These are phyloP conservation scores for Beauveria pseudobassiana DNA, from an alignment of 2,329 filamentous ascomycete genomes.

Conservation along the genomic window DNA sequence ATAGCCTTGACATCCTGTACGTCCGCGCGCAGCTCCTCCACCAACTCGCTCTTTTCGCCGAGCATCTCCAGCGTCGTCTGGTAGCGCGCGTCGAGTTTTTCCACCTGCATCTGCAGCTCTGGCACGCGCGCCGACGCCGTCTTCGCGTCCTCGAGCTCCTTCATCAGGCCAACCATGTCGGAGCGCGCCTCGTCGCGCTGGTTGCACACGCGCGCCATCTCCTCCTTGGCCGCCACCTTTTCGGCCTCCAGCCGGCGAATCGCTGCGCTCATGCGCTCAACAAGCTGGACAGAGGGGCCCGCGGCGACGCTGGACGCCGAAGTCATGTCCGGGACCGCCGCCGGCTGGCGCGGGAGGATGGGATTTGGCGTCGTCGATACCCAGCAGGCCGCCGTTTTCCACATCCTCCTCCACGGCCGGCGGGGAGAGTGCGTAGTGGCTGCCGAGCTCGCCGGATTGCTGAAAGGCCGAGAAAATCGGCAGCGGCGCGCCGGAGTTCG, in stretches of 20 bases:
- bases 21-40: conserved; percentile 84
- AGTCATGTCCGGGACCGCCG: conserved; percentile 71
- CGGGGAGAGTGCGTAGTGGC: not conserved
- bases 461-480: conserved; percentile 44
- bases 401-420: not conserved
- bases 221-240: conserved; percentile 81
- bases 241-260: conserved; percentile 88
- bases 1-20: conserved; percentile 91
- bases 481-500: conserved; percentile 29
- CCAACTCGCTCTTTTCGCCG: conserved; percentile 92
- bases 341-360: conserved; percentile 41
- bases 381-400: conserved; percentile 27
- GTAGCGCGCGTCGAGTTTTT: conserved; percentile 67
- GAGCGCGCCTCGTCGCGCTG: conserved; percentile 88
- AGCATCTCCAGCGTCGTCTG: conserved; percentile 89
- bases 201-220: conserved; percentile 68
- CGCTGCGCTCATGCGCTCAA: conserved; percentile 91
- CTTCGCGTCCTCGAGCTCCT: conserved; percentile 68
- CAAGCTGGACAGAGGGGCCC: conserved; percentile 87
- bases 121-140: conserved; percentile 51
- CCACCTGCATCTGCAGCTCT: conserved; percentile 60
- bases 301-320: conserved; percentile 85
- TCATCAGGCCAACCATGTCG: conserved; percentile 86
- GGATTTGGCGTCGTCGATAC: conserved; percentile 36
- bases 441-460: conserved; percentile 21